Evolutionary conservation across 306 rosid species (phyloP).

Genomic region (Vicia villosa): DNA sequence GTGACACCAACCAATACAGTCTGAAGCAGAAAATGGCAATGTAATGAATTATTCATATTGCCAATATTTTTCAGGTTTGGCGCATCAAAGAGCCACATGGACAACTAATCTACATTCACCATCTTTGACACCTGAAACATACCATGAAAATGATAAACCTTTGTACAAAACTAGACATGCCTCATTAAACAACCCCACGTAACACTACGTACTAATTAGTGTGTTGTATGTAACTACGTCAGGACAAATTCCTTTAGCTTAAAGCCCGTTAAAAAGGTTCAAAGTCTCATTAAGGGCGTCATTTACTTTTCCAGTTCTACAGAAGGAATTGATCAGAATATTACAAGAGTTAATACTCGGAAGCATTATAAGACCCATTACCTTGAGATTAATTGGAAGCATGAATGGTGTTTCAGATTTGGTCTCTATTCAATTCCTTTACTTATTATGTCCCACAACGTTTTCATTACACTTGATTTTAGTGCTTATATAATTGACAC

Average conservation of each 20-base stretch:
- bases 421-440: no score
- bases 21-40: constrained; percentile 34
- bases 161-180: constrained; percentile 66
- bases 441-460: no score
- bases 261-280: constrained; percentile 70
- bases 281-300: constrained; percentile 77
- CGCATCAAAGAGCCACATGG: constrained; percentile 86
- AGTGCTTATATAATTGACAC: no score
- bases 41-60: constrained; percentile 40
- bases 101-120: constrained; percentile 66
- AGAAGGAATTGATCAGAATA: constrained; percentile 73
- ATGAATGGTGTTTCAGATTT: no score
- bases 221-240: constrained; percentile 86
- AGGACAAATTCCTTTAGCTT: constrained; percentile 64
- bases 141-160: constrained; percentile 27
- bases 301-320: constrained; percentile 68
- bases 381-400: no score
- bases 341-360: constrained; percentile 67
- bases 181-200: constrained; percentile 56
- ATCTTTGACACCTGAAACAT: constrained; percentile 67
- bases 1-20: constrained; percentile 60
- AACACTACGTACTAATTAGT: constrained; percentile 65
- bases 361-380: no score
- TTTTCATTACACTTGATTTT: no score
- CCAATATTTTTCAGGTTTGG: constrained; percentile 65